A percentile compares a stretch with the other conserved stretches of the same genome.
phyloP scores from a whole-genome alignment of 345 rosid species.

The Aquilaria malaccensis region DNA sequence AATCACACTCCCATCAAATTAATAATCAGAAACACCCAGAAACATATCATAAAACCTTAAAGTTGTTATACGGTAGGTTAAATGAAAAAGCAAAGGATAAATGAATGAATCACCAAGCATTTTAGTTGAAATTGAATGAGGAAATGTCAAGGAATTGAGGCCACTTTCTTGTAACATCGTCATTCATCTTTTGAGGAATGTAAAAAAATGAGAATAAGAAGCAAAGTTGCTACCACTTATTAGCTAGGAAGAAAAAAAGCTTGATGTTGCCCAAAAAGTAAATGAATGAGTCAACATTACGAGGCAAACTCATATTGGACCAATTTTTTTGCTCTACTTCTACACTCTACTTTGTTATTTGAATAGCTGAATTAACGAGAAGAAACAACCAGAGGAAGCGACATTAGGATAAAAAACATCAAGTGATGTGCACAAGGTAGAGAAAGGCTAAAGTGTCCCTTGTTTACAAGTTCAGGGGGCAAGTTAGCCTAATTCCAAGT shows the following conservation, averaged over 20 bases:
- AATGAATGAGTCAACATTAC: too few species aligned
- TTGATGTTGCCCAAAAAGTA: not conserved
- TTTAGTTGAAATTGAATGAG: conserved; percentile 27
- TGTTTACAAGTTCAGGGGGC: too few species aligned
- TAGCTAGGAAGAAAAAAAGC: not conserved
- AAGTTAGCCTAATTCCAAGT: too few species aligned
- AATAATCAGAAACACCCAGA: not conserved
- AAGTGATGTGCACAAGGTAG: too few species aligned
- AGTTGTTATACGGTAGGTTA: not conserved
- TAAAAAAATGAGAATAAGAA: not conserved
- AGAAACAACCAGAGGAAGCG: too few species aligned
- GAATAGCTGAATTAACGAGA: too few species aligned
- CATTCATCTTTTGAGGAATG: not conserved
- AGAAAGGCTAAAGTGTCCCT: too few species aligned
- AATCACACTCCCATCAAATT: not conserved
- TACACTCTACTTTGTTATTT: too few species aligned
- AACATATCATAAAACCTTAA: conserved; percentile 10
- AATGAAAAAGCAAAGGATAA: not conserved
- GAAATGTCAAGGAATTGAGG: conserved; percentile 38
- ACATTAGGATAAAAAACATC: too few species aligned
- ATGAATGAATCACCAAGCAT: conserved; percentile 28
- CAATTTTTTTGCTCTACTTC: too few species aligned
- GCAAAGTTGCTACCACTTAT: not conserved
- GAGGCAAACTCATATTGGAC: too few species aligned
- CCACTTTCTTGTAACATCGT: conserved; percentile 21